Percentiles rank a stretch among this genome's conserved stretches.
Evolutionary conservation across 805 yeast species (phyloP).

Genomic region (Zygoascus flipseniorum): DNA sequence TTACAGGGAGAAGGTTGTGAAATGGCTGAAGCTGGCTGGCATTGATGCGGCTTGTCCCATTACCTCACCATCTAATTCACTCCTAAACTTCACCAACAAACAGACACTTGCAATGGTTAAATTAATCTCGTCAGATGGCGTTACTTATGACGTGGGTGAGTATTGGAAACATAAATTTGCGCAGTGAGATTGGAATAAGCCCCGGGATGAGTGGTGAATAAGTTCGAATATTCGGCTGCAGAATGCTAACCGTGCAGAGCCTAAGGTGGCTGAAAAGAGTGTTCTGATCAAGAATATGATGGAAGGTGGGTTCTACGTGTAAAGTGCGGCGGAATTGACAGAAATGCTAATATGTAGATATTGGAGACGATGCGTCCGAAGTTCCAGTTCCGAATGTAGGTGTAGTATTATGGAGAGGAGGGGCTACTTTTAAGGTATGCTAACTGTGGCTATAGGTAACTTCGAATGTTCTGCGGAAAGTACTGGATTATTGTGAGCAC

Average conservation of each 20-base stretch:
- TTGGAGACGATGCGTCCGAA: constrained; percentile 51
- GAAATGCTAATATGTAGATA: constrained; percentile 19
- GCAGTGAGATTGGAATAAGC: neutral
- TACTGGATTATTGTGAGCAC: constrained; percentile 94
- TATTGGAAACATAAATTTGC: neutral
- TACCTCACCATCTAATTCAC: neutral
- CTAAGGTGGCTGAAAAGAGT: constrained; percentile 79
- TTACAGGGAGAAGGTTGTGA: too few species aligned
- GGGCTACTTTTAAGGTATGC: neutral
- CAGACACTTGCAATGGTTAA: constrained; percentile 20
- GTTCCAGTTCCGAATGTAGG: constrained; percentile 89
- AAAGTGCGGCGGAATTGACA: too few species aligned
- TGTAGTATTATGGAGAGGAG: neutral
- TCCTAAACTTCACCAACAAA: neutral
- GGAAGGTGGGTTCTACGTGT: constrained; percentile 44
- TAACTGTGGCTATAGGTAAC: constrained; percentile 17
- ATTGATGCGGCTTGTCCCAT: too few species aligned
- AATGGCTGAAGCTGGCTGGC: too few species aligned
- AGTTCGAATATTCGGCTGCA: neutral
- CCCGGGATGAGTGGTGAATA: neutral
- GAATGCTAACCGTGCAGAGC: constrained; percentile 21
- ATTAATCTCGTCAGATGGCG: constrained; percentile 73
- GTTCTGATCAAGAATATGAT: constrained; percentile 79
- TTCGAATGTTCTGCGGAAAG: constrained; percentile 72
- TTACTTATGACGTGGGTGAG: constrained; percentile 61